Conservation (phyloP, 345 rosid species). For the Boechera divaricarpa region DNA sequence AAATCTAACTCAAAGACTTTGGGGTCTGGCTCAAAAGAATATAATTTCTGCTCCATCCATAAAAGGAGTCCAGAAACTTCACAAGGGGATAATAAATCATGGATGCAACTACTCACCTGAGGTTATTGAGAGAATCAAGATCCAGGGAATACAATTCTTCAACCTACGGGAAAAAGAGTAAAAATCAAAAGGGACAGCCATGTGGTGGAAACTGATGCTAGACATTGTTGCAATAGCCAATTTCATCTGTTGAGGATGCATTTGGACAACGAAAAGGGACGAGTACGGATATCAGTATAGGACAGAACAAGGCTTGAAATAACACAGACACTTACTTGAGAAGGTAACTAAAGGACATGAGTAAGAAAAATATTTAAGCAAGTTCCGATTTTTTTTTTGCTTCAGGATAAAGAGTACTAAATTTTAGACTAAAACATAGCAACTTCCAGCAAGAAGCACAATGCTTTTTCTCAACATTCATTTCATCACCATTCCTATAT, state of each 20-base stretch:
- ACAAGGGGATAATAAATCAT: neutral
- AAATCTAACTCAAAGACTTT: neutral
- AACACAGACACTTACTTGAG: neutral
- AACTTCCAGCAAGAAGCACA: constrained; percentile 6
- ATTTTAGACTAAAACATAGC: neutral
- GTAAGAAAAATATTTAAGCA: neutral
- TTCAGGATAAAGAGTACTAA: neutral
- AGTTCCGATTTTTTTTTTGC: neutral
- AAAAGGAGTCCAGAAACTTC: neutral
- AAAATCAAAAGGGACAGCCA: neutral
- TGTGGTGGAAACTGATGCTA: neutral
- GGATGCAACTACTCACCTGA: constrained; percentile 58
- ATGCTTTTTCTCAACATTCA: neutral
- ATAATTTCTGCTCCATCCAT: neutral
- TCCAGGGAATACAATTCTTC: constrained; percentile 96
- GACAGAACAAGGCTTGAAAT: neutral
- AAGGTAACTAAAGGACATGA: neutral
- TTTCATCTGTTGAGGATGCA: neutral
- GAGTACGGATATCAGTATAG: neutral
- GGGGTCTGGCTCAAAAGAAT: neutral
- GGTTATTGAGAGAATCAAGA: constrained; percentile 80
- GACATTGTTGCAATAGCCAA: neutral
- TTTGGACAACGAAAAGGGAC: neutral
- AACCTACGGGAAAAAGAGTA: constrained; percentile 59
- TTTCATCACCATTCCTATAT: neutral